Evolutionary conservation across 345 rosid species (phyloP).

Genomic region (Schrenkiella parvula): DNA sequence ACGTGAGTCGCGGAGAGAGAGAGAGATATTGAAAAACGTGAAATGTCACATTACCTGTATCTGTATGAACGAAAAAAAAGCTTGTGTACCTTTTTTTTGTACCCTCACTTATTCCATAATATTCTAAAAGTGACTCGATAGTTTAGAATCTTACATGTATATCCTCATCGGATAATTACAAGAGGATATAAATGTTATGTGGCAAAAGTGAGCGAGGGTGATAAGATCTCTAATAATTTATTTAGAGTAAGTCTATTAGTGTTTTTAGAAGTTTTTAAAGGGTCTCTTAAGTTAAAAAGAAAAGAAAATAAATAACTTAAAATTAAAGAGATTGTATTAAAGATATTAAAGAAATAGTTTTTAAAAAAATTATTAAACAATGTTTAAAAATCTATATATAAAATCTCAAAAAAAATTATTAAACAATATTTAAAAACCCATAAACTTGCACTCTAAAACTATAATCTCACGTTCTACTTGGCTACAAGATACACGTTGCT

Average conservation of each 20-base stretch:
- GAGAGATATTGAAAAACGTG: constrained; percentile 7
- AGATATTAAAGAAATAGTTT: no score
- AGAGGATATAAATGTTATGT: not conserved
- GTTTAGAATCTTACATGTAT: constrained; percentile 9
- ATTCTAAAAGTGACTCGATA: constrained; percentile 11
- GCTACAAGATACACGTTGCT: not conserved
- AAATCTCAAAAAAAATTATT: no score
- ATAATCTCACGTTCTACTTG: not conserved
- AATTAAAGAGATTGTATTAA: no score
- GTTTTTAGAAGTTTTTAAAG: no score
- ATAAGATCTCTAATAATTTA: not conserved
- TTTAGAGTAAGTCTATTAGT: no score
- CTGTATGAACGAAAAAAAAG: constrained; percentile 14
- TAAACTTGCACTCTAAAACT: no score
- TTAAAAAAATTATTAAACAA: no score
- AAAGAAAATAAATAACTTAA: no score
- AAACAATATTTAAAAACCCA: no score
- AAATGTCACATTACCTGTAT: constrained; percentile 24
- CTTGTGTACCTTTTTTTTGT: not conserved
- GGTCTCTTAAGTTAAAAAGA: no score
- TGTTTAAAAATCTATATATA: no score
- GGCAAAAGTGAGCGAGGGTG: not conserved
- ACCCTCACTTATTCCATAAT: not conserved
- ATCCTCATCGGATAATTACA: not conserved
- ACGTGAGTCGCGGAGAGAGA: constrained; percentile 26